These are phyloP conservation scores for Penicillium freii DNA, from an alignment of 2,329 filamentous ascomycete genomes.

Conservation along the genomic window DNA sequence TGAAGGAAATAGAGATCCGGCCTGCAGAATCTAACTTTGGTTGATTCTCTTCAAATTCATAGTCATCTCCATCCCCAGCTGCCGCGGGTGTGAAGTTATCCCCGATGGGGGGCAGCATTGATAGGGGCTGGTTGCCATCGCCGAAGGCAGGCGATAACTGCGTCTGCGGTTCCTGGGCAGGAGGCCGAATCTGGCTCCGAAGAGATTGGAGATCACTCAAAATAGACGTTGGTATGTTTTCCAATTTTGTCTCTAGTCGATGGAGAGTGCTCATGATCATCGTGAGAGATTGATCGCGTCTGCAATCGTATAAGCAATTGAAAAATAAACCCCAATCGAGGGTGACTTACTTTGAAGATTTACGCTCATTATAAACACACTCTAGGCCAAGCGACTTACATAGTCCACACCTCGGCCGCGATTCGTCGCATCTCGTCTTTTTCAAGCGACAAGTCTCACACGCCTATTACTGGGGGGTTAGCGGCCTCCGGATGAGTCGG, in stretches of 20 bases:
- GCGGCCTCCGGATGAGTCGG: not conserved
- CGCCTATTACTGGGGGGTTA: slow-evolving; percentile 37
- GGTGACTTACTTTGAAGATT: slow-evolving; percentile 49
- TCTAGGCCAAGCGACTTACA: slow-evolving; percentile 51
- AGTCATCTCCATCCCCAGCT: slow-evolving; percentile 28
- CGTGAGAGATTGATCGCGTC: slow-evolving; percentile 54
- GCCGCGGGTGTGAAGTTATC: slow-evolving; percentile 31
- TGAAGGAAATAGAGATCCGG: slow-evolving; percentile 48
- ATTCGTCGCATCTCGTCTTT: slow-evolving; percentile 57
- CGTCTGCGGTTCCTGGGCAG: slow-evolving; percentile 16
- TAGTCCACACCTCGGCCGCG: slow-evolving; percentile 52
- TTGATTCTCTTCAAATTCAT: slow-evolving; percentile 31
- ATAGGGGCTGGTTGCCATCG: slow-evolving; percentile 7
- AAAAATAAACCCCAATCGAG: not conserved
- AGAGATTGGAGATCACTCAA: slow-evolving; percentile 33
- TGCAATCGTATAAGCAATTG: slow-evolving; percentile 21
- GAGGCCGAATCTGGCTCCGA: slow-evolving; percentile 28
- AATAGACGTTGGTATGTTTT: slow-evolving; percentile 44
- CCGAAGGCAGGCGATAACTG: slow-evolving; percentile 18
- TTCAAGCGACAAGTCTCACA: slow-evolving; percentile 55
- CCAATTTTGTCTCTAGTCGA: slow-evolving; percentile 53
- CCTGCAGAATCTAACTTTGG: slow-evolving; percentile 33
- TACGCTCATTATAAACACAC: slow-evolving; percentile 54
- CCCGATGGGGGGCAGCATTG: slow-evolving; percentile 15
- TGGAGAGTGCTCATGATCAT: slow-evolving; percentile 56